phyloP scores from a whole-genome alignment of 1,284 basidiomycete genomes.

The Ustilago esculenta region DNA sequence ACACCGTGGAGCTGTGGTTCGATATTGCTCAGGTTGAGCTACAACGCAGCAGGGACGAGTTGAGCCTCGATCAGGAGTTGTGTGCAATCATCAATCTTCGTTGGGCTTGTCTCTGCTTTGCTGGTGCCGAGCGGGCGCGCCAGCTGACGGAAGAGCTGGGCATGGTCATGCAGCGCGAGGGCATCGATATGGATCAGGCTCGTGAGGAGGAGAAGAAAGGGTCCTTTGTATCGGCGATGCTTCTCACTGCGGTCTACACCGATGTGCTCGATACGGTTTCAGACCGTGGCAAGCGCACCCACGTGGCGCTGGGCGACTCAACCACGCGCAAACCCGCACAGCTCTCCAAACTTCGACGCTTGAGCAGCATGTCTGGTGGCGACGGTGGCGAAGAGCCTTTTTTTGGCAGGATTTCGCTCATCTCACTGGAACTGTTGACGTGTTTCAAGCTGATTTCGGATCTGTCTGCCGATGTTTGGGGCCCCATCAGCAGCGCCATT shows the following conservation, averaged over 20 bases:
- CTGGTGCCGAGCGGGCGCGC: conserved; percentile 32
- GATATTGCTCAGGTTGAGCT: conserved; percentile 39
- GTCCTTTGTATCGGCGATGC: conserved; percentile 29
- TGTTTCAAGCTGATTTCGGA: conserved; percentile 51
- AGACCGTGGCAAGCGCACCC: conserved; percentile 29
- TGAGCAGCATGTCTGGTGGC: background rate
- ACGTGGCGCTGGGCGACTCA: conserved; percentile 14
- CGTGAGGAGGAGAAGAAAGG: conserved; percentile 40
- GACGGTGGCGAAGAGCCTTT: conserved; percentile 33
- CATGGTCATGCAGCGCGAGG: conserved; percentile 32
- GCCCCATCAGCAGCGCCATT: conserved; percentile 14
- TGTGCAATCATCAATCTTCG: conserved; percentile 43
- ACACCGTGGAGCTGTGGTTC: conserved; percentile 46
- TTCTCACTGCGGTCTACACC: conserved; percentile 39
- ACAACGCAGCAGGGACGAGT: conserved; percentile 19
- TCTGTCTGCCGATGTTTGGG: conserved; percentile 49
- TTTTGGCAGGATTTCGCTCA: conserved; percentile 33
- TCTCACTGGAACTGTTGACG: conserved; percentile 38
- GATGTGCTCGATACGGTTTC: conserved; percentile 40
- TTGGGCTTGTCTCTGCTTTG: conserved; percentile 46
- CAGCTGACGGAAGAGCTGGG: conserved; percentile 43
- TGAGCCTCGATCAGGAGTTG: conserved; percentile 40
- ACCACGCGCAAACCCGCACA: background rate
- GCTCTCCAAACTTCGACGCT: conserved; percentile 4
- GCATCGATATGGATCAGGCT: conserved; percentile 36